Evolutionary conservation across 176 grass and related monocot species (phyloP).

Genomic region (Pharus latifolius): DNA sequence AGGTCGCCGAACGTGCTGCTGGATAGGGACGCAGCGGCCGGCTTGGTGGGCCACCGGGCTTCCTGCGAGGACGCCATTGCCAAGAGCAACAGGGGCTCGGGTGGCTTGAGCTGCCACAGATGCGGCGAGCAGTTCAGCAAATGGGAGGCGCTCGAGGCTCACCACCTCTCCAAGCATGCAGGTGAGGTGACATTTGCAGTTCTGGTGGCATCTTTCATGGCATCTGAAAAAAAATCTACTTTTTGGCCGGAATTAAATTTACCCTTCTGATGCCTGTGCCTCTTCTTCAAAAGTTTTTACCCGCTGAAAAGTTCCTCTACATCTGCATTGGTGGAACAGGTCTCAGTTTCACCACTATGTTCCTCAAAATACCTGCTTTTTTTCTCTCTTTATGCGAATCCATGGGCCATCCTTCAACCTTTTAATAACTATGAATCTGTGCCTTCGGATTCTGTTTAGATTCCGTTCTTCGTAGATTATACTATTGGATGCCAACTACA

Average conservation of each 20-base stretch:
- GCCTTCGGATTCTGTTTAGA: constrained; percentile 5
- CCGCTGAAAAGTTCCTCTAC: too few species aligned
- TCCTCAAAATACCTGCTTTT: constrained; percentile 2
- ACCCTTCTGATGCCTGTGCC: too few species aligned
- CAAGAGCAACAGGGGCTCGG: constrained; percentile 16
- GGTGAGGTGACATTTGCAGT: constrained; percentile 21
- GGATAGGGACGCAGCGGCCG: constrained; percentile 16
- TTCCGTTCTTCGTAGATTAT: neutral
- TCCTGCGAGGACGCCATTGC: constrained; percentile 36
- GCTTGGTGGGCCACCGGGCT: constrained; percentile 4
- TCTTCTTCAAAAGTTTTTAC: too few species aligned
- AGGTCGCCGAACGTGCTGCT: constrained; percentile 50
- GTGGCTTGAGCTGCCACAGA: constrained; percentile 43
- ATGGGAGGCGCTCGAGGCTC: constrained; percentile 77
- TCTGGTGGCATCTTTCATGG: neutral
- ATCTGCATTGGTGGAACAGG: too few species aligned
- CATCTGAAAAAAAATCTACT: neutral
- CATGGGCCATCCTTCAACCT: neutral
- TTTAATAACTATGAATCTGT: neutral
- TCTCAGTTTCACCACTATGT: neutral
- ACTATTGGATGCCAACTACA: neutral
- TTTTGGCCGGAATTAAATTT: too few species aligned
- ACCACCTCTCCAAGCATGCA: constrained; percentile 88
- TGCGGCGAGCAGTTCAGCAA: constrained; percentile 69
- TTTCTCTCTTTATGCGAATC: neutral